Evolutionary conservation across 2,329 filamentous ascomycete species (phyloP).

Genomic region (Epichloe sylvatica): DNA sequence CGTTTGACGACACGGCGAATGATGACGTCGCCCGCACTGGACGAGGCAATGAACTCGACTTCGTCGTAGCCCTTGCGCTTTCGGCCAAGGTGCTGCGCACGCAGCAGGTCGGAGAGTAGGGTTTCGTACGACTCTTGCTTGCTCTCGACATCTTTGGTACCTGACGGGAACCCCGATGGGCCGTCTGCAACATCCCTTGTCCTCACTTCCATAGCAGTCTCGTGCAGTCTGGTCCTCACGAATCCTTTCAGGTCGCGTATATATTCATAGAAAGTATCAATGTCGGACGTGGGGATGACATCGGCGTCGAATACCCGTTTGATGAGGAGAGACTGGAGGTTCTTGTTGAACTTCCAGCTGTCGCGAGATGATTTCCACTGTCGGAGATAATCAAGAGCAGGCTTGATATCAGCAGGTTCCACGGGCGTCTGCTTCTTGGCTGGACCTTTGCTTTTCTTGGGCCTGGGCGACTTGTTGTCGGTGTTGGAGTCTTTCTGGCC

Average conservation of each 20-base stretch:
- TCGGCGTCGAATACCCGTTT: constrained; percentile 66
- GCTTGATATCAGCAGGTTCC: constrained; percentile 34
- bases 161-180: constrained; percentile 32
- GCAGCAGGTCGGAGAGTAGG: constrained; percentile 36
- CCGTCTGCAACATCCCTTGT: constrained; percentile 40
- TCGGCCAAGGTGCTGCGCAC: constrained; percentile 20
- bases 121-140: constrained; percentile 40
- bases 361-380: constrained; percentile 58
- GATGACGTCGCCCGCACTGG: constrained; percentile 35
- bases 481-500: constrained; percentile 9
- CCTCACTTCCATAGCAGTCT: constrained; percentile 50
- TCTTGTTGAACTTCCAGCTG: constrained; percentile 94
- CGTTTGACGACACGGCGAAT: constrained; percentile 45
- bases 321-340: constrained; percentile 70
- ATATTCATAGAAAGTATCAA: constrained; percentile 60
- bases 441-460: constrained; percentile 23
- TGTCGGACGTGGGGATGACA: constrained; percentile 55
- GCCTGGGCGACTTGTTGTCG: constrained; percentile 19
- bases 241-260: constrained; percentile 65
- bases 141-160: constrained; percentile 33
- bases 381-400: constrained; percentile 62
- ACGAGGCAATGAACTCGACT: constrained; percentile 34
- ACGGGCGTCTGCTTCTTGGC: constrained; percentile 25
- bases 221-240: constrained; percentile 52
- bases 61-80: constrained; percentile 41